phyloP scores from a whole-genome alignment of 164 flowering plant species.

The Nelumbo lutea region DNA sequence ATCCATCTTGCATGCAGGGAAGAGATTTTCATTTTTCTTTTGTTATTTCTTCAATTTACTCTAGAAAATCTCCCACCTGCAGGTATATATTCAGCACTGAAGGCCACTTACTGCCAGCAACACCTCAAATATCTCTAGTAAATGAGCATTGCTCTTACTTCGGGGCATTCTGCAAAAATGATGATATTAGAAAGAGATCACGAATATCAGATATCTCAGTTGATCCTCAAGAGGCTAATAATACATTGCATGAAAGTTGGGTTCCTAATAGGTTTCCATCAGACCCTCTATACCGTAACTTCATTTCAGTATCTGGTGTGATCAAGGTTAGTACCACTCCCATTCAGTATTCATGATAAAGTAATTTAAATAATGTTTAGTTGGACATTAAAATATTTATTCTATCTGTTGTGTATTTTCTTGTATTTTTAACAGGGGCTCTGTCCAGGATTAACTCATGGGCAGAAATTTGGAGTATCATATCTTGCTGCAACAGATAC shows the following conservation, averaged over 20 bases:
- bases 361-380: neutral
- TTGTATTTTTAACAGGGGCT: slow-evolving; percentile 41
- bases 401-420: neutral
- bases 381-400: neutral
- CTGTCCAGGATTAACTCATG: slow-evolving; percentile 73
- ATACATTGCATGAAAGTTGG: slow-evolving; percentile 21
- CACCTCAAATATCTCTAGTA: slow-evolving; percentile 77
- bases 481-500: slow-evolving; percentile 30
- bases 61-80: slow-evolving; percentile 8
- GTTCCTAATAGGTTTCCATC: slow-evolving; percentile 18
- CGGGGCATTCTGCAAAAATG: slow-evolving; percentile 68
- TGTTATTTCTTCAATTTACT: neutral
- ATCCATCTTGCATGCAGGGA: neutral
- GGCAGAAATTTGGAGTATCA: slow-evolving; percentile 60
- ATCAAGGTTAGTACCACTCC: slow-evolving; percentile 51
- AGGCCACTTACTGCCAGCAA: slow-evolving; percentile 87
- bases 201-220: slow-evolving; percentile 21
- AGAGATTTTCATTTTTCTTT: neutral
- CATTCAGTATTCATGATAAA: neutral
- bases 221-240: slow-evolving; percentile 35
- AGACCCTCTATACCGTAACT: slow-evolving; percentile 16
- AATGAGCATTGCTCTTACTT: slow-evolving; percentile 81
- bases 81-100: slow-evolving; percentile 96
- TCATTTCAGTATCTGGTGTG: slow-evolving; percentile 41
- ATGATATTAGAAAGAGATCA: slow-evolving; percentile 24